Conservation (phyloP, 257 asterid genomes). For the Solanum etuberosum region DNA sequence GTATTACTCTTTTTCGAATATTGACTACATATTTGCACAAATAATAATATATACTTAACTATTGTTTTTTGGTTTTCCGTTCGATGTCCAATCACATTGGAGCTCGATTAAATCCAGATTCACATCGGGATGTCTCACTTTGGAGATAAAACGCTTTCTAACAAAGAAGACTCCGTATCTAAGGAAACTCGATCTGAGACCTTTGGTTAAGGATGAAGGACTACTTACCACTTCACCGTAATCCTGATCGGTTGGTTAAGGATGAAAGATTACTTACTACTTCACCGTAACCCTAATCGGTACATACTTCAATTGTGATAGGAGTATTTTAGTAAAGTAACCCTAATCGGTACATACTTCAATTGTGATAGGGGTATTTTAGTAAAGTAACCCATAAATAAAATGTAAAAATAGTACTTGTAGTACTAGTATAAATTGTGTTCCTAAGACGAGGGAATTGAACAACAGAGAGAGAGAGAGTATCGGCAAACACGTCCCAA, state of each 20-base stretch:
- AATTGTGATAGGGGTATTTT: background rate
- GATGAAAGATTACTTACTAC: too few relatives aligned
- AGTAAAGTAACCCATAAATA: background rate
- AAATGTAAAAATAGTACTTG: background rate
- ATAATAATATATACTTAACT: background rate
- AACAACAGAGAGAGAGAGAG: background rate
- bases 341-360: background rate
- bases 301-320: background rate
- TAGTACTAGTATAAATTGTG: background rate
- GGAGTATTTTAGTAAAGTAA: background rate
- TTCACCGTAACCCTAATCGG: background rate
- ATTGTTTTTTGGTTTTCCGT: too few relatives aligned
- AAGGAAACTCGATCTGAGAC: background rate
- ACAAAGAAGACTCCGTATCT: background rate
- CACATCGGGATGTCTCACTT: fast-evolving
- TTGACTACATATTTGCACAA: background rate
- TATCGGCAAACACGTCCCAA: background rate
- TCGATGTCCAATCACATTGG: background rate
- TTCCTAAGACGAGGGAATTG: constrained; percentile 9
- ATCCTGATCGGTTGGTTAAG: too few relatives aligned
- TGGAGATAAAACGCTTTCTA: background rate
- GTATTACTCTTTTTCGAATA: background rate
- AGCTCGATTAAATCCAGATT: background rate
- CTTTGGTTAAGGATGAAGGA: background rate
- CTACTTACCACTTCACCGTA: background rate